Base-by-base conservation (phyloP, 208 protist genomes). In the Leptomonas pyrrhocoris region DNA sequence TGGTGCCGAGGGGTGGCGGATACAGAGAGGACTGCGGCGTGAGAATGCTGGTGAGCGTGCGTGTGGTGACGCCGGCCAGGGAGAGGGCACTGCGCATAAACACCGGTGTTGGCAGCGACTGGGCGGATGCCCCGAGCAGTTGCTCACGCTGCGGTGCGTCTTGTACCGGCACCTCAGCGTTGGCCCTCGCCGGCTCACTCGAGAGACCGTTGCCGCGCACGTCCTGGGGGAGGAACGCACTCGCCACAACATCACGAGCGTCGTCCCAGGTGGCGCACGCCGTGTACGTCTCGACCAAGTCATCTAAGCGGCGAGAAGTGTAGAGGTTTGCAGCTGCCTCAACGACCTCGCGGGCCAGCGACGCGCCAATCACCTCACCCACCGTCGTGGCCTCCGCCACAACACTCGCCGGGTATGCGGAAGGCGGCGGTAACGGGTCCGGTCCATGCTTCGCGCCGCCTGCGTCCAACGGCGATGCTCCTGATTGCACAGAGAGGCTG, bases 231-330 rank as follows among this genome's bases (percentile, higher is more conserved):
- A 92, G 62, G 70, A 94, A 95, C 4, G 86, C 80, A 8, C 54
- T 49, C 0, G 86, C 79, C 5, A 96, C 85, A 1, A 82, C 54
- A 30, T 83, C 72, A 27, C 80, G 72, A 55, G 94, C 49, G 55
- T 93, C 89, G 40, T 93, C 87, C 92, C 92, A 96, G 16, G 86
- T 74, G 13, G 89, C 74, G 19, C 74, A 77, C 0, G 92, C 84
- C 18, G 89, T 90, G 79, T 94, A 96, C 13, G 68, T 68, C 53
- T 75, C 76, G 34, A 83, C 70, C 30, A 92, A 67, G 23, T 74
- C 49, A 74, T 94, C 89, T 42, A 93, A 81, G 11, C 54, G 82
- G 43, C 84, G 85, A 1, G 81, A 58, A 0, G 81, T 78, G 73
- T 93, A 91, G 9, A 87, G 68, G 12, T 78, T 56, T 19, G 85